These are phyloP conservation scores for Rubus parviflorus DNA, from an alignment of 306 rosid genomes.

Conservation along the genomic window DNA sequence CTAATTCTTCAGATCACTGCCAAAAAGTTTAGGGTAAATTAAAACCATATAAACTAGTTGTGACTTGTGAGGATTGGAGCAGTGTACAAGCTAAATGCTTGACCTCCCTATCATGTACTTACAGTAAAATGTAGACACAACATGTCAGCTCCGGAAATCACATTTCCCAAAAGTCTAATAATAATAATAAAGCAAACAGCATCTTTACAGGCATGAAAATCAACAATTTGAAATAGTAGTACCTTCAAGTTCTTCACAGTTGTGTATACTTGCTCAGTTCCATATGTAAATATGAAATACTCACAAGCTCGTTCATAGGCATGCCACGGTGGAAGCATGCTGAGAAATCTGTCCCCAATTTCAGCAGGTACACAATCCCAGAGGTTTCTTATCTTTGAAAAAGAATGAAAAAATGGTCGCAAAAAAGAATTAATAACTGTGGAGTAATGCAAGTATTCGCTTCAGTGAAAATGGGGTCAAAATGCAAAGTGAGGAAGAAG, in stretches of 20 bases:
- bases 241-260: slow-evolving; percentile 89
- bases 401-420: slow-evolving; percentile 15
- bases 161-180: not conserved
- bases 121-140: not conserved
- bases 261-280: slow-evolving; percentile 81
- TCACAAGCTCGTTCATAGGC: slow-evolving; percentile 91
- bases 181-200: not conserved
- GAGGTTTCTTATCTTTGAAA: slow-evolving; percentile 63
- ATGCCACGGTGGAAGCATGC: slow-evolving; percentile 98
- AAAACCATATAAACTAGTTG: not conserved
- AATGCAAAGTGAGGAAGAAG: slow-evolving; percentile 18
- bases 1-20: not conserved
- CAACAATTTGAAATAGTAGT: slow-evolving; percentile 23
- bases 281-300: slow-evolving; percentile 76
- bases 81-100: not conserved
- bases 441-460: slow-evolving; percentile 11
- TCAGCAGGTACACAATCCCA: slow-evolving; percentile 74
- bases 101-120: not conserved
- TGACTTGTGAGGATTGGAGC: not conserved
- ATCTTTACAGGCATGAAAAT: slow-evolving; percentile 11
- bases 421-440: slow-evolving; percentile 15
- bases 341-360: slow-evolving; percentile 82
- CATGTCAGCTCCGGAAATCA: not conserved
- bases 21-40: not conserved
- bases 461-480: slow-evolving; percentile 12